Evolutionary conservation across 352 stramenopile species (phyloP).

Genomic region (Achlya hypogyna): DNA sequence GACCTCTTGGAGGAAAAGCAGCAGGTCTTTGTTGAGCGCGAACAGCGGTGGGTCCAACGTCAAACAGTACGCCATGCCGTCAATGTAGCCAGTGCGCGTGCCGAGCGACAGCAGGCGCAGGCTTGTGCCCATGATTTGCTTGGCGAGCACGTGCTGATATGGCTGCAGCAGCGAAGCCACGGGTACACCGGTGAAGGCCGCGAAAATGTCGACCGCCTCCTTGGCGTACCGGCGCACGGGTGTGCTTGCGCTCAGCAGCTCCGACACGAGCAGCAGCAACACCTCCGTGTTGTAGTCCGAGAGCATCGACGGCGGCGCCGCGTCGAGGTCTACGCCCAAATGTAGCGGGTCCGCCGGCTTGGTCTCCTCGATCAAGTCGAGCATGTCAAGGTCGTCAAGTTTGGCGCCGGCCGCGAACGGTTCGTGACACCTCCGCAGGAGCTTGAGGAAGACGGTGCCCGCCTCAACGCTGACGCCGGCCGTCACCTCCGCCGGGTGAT

Average conservation of each 20-base stretch:
- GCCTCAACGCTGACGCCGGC: conserved; percentile 65
- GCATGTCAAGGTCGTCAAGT: conserved; percentile 10
- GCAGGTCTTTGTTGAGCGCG: conserved; percentile 73
- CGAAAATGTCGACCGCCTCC: conserved; percentile 51
- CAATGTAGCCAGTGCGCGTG: conserved; percentile 72
- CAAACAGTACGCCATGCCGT: conserved; percentile 75
- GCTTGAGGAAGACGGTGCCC: conserved; percentile 44
- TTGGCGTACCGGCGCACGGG: conserved; percentile 64
- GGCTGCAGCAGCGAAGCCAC: conserved; percentile 63
- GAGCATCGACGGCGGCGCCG: background rate
- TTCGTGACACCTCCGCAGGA: conserved; percentile 33
- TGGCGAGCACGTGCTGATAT: conserved; percentile 78
- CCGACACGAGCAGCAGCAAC: conserved; percentile 81
- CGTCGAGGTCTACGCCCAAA: background rate
- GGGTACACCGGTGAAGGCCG: conserved; percentile 42
- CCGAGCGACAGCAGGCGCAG: conserved; percentile 55
- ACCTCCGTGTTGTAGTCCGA: conserved; percentile 52
- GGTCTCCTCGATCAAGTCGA: conserved; percentile 18
- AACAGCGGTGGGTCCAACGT: conserved; percentile 72
- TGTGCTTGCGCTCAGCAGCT: conserved; percentile 69
- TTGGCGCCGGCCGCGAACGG: conserved; percentile 4
- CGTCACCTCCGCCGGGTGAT: conserved; percentile 78
- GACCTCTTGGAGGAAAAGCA: conserved; percentile 78
- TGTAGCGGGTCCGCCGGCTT: background rate
- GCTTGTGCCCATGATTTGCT: conserved; percentile 75